Evolutionary conservation across 495 filamentous ascomycete genomes (phyloP).

Genomic region (Penicillium cosmopolitanum): DNA sequence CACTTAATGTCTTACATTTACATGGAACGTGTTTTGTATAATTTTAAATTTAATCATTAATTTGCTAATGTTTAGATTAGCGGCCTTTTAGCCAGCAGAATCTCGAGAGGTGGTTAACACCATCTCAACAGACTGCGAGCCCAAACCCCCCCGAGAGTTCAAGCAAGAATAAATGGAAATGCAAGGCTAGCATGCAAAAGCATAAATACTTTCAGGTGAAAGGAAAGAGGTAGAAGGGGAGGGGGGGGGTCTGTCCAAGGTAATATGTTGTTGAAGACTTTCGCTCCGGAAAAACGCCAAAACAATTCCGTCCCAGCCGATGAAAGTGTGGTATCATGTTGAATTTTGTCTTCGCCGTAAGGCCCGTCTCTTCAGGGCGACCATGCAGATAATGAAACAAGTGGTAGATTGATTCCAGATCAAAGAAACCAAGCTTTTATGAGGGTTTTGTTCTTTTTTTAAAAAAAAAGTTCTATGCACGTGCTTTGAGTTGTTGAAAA

Average conservation of each 20-base stretch:
- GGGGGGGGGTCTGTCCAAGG: constrained; percentile 17
- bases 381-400: constrained; percentile 52
- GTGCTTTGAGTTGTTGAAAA: constrained; percentile 65
- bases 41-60: constrained; percentile 34
- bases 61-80: constrained; percentile 55
- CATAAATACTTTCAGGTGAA: not conserved
- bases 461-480: constrained; percentile 42
- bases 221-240: constrained; percentile 13
- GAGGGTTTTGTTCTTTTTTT: constrained; percentile 22
- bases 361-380: constrained; percentile 40
- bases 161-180: constrained; percentile 14
- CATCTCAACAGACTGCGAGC: not conserved
- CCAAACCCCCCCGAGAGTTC: not conserved
- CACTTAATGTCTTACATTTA: not conserved
- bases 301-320: constrained; percentile 52
- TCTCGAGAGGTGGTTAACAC: constrained; percentile 1
- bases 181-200: constrained; percentile 6
- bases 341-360: constrained; percentile 56
- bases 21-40: not conserved
- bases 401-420: constrained; percentile 18
- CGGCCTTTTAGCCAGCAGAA: constrained; percentile 22
- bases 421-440: constrained; percentile 23
- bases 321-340: constrained; percentile 61
- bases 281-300: constrained; percentile 51
- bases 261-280: constrained; percentile 47